phyloP scores from a whole-genome alignment of 2,329 filamentous ascomycete species.

The Periconia sp. region DNA sequence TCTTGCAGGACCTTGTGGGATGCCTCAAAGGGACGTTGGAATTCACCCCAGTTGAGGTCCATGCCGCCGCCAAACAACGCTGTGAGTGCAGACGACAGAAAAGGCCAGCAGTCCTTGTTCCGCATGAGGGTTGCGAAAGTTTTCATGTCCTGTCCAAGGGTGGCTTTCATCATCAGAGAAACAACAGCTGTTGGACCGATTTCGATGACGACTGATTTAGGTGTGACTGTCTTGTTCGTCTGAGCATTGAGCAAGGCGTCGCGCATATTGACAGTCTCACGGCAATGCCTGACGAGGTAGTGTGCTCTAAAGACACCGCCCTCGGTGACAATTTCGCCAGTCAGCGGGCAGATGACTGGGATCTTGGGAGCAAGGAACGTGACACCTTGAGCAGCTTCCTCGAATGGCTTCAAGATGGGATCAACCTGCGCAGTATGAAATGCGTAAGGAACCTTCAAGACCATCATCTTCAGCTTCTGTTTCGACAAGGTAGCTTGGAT shows the following conservation, averaged over 20 bases:
- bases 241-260: constrained; percentile 45
- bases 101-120: constrained; percentile 20
- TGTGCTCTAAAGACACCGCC: neutral
- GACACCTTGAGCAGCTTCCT: constrained; percentile 29
- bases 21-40: constrained; percentile 39
- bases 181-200: constrained; percentile 16
- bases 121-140: neutral
- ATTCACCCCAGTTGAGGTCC: constrained; percentile 63
- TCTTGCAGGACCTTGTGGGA: constrained; percentile 5
- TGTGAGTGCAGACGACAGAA: constrained; percentile 46
- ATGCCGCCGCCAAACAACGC: constrained; percentile 53
- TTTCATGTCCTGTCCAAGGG: neutral
- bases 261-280: constrained; percentile 48
- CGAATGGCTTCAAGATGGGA: constrained; percentile 45
- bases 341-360: constrained; percentile 31
- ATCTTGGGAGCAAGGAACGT: constrained; percentile 7
- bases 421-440: constrained; percentile 34
- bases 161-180: constrained; percentile 15
- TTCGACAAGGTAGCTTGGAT: neutral
- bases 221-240: neutral
- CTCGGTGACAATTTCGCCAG: constrained; percentile 7
- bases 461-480: neutral
- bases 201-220: constrained; percentile 21
- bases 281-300: constrained; percentile 24
- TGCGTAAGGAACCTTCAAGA: constrained; percentile 12